Conservation (phyloP, 2,329 filamentous ascomycete species). For the Nigrograna mackinnonii region DNA sequence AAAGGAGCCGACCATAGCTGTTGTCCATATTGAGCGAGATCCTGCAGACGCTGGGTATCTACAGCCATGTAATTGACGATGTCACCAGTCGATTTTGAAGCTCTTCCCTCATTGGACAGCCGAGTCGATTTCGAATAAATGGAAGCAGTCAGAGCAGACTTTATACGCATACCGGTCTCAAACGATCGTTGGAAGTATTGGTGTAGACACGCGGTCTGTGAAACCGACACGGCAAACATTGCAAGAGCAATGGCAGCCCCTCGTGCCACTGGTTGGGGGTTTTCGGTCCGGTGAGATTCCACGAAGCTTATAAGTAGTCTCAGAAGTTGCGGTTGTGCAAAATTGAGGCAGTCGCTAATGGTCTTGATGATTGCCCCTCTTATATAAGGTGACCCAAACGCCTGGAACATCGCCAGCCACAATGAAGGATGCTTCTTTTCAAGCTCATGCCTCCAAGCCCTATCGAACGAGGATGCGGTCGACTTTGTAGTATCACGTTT, state of each 20-base stretch:
- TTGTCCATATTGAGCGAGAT: slow-evolving; percentile 92
- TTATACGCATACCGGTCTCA: slow-evolving; percentile 95
- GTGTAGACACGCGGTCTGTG: slow-evolving; percentile 88
- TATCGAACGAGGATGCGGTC: slow-evolving; percentile 71
- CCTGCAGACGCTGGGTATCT: slow-evolving; percentile 91
- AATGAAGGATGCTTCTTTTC: slow-evolving; percentile 74
- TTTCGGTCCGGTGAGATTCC: slow-evolving; percentile 68
- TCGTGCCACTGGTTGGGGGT: slow-evolving; percentile 76
- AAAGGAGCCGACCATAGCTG: slow-evolving; percentile 97
- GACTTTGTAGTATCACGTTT: slow-evolving; percentile 76
- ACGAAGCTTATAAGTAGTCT: slow-evolving; percentile 84
- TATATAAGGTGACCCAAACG: slow-evolving; percentile 84
- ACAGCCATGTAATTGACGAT: slow-evolving; percentile 99
- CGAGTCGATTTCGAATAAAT: slow-evolving; percentile 92
- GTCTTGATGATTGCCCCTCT: slow-evolving; percentile 84
- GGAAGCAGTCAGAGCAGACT: slow-evolving; percentile 82
- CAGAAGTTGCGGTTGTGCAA: slow-evolving; percentile 88
- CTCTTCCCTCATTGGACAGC: slow-evolving; percentile 89
- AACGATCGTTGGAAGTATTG: slow-evolving; percentile 98
- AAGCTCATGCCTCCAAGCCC: slow-evolving; percentile 77
- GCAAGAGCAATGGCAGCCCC: slow-evolving; percentile 85
- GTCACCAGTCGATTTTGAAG: slow-evolving; percentile 89
- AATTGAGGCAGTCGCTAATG: slow-evolving; percentile 83
- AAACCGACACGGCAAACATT: slow-evolving; percentile 87
- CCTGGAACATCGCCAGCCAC: slow-evolving; percentile 82